Evolutionary conservation across 305 asterid genomes (phyloP).

Genomic region (Fraxinus sp.): DNA sequence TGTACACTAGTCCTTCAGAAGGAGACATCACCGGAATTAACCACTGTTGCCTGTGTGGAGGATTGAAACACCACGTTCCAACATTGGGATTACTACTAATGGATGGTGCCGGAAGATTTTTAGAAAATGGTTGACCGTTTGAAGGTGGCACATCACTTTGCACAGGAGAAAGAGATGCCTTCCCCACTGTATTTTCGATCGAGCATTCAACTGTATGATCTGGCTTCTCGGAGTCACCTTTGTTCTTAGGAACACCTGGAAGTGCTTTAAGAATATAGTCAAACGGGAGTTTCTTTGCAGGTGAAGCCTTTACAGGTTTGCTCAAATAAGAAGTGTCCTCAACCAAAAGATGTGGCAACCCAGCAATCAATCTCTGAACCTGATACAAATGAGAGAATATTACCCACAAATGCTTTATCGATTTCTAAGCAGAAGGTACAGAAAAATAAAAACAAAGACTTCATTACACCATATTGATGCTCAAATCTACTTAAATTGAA

Average conservation of each 20-base stretch:
- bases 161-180: conserved; percentile 41
- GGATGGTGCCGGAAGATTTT: conserved; percentile 35
- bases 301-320: conserved; percentile 40
- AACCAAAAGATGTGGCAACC: conserved; percentile 51
- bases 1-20: conserved; percentile 83
- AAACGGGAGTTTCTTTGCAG: conserved; percentile 46
- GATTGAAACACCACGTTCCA: conserved; percentile 45
- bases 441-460: neutral
- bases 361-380: conserved; percentile 79
- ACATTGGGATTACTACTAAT: conserved; percentile 30
- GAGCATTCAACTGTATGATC: conserved; percentile 51
- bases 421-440: neutral
- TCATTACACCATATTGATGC: neutral
- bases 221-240: conserved; percentile 37
- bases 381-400: conserved; percentile 23
- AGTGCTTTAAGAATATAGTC: conserved; percentile 37
- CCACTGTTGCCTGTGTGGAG: conserved; percentile 73
- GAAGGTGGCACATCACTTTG: conserved; percentile 43
- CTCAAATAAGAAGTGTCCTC: conserved; percentile 44
- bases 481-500: neutral
- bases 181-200: conserved; percentile 55
- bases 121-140: conserved; percentile 27
- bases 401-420: neutral
- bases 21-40: conserved; percentile 86
- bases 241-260: conserved; percentile 36